Base-by-base conservation (phyloP, 1,139 yeast species). In the Citeromyces hawaiiensis region DNA sequence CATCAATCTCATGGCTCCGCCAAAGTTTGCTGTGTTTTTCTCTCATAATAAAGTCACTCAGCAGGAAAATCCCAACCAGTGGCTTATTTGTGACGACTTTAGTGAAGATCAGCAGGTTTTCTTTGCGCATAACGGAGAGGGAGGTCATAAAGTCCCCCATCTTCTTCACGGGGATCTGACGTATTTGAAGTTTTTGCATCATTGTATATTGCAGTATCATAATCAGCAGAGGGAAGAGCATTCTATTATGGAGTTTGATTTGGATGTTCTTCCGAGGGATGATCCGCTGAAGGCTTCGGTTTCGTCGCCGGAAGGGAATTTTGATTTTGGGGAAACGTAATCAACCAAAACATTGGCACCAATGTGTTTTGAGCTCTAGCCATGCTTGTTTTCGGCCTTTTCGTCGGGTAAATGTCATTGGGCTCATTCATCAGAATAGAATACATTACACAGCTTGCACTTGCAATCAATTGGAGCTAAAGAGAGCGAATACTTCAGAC, bases 71-170 rank as follows among this genome's bases (percentile, higher is more conserved):
- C 59, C 70, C 33, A 80, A 81, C 53, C 86, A 79, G 51, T 82
- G 93, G 93, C 76, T 83, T 2, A 76, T 80, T 21, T 81, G 91
- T 56, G 91, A 81, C 44, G 93, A 82, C 57, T 82, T 82, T 49
- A 76, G 85, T 43, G 91, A 81, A 49, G 87, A 83, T 18, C 86
- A 79, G 50, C 88, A 82, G 53, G 91, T 82, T 10, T 73, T 75
- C 43, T 70, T 66, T 45, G 88, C 91, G 0, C 73, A 64, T 51
- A 59, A 64, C 36, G 76, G 76, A 13, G 83, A 68, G 27, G 70
- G 69, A 3, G 75, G 73, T 2, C 55, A 62, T 9, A 56, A 63
- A 16, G 62, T 66, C 6, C 79, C 80, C 2, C 82, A 75, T 51
- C 70, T 57, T 6, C 43, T 57, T 17, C 48, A 54, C 8, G 60